Base-by-base conservation (phyloP, 306 rosid species). In the Calophaca sinica region DNA sequence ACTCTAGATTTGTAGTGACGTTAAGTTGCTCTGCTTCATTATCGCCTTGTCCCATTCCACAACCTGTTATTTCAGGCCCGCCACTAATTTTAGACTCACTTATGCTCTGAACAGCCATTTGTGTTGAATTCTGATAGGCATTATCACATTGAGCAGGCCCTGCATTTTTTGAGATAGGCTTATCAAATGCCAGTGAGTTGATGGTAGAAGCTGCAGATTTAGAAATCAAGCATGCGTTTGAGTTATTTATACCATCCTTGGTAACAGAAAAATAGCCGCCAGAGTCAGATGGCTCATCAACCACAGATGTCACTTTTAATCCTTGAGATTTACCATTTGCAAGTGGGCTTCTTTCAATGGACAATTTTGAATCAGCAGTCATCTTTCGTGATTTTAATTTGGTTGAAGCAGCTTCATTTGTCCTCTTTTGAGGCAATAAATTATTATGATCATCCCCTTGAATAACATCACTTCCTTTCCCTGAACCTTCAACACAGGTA, bases 361-460 rank as follows among this genome's bases (percentile, higher is more conserved):
- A 68, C 35, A 86, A 68, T 59, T 80, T 76, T 63, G 79, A 61
- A 45, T 79, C 81, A 20, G 66, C 29, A 45, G 79, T 52, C 55
- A 31, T 51, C 79, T 82, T 87, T 38, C 70, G 84, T 48, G 88
- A 70, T 71, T 77, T 86, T 61, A 78, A 62, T 80, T 83, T 81
- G 70, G 82, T 60, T 71, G 74, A 66, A 82, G 80, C 59, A 86
- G 79, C 72, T 81, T 74, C 84, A 45, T 49, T 60, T 52, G 4
- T 73, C 68, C 84, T 82, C 81, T 88, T 91, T 38, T 58, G 82
- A 55, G 93, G 88, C 68, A 81, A 83, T 65, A 76, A 41, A 79
- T 62, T 84, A 83, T 29, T 68, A 58, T 78, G 63, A 41, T 79
- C 79, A 41, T 41, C 81, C 79, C 64, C 84, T 53, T 70, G n/a